Percentiles rank a stretch among this genome's conserved stretches.
Evolutionary conservation across 805 yeast genomes (phyloP).

Genomic region (Pichia pseudocactophila): DNA sequence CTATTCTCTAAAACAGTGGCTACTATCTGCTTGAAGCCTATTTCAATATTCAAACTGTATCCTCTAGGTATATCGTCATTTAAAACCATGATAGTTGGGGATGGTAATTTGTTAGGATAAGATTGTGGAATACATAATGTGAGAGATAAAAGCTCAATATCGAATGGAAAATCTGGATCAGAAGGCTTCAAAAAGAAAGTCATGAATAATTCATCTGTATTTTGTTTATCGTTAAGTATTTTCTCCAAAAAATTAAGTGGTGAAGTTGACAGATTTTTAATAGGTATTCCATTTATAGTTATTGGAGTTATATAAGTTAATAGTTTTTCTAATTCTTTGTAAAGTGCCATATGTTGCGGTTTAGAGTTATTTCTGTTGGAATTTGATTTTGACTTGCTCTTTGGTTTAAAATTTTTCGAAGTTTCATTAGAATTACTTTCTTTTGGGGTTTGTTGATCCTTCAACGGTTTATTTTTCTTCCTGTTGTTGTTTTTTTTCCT

Average conservation of each 20-base stretch:
- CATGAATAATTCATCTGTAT: constrained; percentile 28
- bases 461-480: neutral
- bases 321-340: constrained; percentile 19
- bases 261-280: constrained; percentile 14
- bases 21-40: constrained; percentile 47
- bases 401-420: neutral
- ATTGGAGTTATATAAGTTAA: constrained; percentile 10
- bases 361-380: neutral
- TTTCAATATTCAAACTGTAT: constrained; percentile 54
- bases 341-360: constrained; percentile 7
- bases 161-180: constrained; percentile 70
- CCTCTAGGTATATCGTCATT: constrained; percentile 68
- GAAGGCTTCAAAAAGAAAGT: constrained; percentile 44
- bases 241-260: constrained; percentile 14
- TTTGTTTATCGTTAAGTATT: constrained; percentile 10
- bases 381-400: neutral
- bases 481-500: constrained; percentile 4
- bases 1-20: constrained; percentile 29
- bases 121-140: constrained; percentile 44
- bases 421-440: neutral
- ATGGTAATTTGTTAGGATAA: constrained; percentile 38
- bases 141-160: constrained; percentile 42
- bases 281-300: constrained; percentile 26
- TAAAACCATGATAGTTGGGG: constrained; percentile 46
- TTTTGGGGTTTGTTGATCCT: neutral